Base-by-base conservation (phyloP, 2,329 filamentous ascomycete species). In the Incumbomyces delicatus region DNA sequence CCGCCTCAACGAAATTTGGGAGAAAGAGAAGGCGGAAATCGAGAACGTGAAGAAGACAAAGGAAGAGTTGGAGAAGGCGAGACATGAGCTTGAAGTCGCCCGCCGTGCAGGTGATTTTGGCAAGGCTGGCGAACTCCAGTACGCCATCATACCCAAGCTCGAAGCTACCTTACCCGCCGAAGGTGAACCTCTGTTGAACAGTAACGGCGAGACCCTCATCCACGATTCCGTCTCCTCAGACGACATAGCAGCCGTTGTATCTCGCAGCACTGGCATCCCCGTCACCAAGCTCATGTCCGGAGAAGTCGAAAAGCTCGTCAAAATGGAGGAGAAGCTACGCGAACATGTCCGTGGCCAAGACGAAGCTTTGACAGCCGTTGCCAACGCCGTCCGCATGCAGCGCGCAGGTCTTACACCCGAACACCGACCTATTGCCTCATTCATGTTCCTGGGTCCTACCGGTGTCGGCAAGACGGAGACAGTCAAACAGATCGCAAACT, bases 381-480 rank as follows among this genome's bases (percentile, higher is more conserved):
- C 90, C 30, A 85, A 96, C 61, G 92, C 92, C 0, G 90, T 98
- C 7, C 81, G 92, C 16, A 84, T 95, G 72, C 92, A 96, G 65
- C 78, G 92, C 53, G 92, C 92, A 7, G 92, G 92, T 1, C 73
- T 96, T 7, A 94, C 85, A 50, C 88, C 88, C 30, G 87, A 95
- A 59, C 94, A 95, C 63, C 77, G 88, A 1, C 92, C 92, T 0
- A 74, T 95, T 5, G 92, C 90, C 0, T 94, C 85, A 0, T 95
- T 96, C 71, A 95, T 96, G 83, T 95, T 96, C 76, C 76, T 96
- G 2, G 92, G 92, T 0, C 92, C 92, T 4, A 96, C 92, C 0
- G 92, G 92, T 61, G 90, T 95, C 14, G 92, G 92, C 48, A 98
- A 96, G 71, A 98, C 92, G 2, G 89, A 96, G 62, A 78, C 96